Conservation (phyloP, 768 basidiomycete genomes). For the Tulasnella sp. region DNA sequence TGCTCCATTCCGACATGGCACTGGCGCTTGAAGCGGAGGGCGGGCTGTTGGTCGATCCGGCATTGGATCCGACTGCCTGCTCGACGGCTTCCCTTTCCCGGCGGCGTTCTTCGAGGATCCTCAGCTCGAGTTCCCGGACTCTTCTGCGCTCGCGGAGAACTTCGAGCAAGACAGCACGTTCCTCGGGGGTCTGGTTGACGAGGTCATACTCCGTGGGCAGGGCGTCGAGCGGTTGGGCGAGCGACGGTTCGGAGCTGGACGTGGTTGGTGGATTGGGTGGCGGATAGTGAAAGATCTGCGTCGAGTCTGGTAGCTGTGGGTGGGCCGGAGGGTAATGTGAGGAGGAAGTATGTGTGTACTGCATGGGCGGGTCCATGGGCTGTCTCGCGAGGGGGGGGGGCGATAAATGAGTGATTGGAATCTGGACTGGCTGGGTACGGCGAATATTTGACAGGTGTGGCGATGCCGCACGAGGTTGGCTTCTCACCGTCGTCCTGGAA, state of each 20-base stretch:
- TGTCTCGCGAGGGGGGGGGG: slow-evolving; percentile 2
- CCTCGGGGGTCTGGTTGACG: slow-evolving; percentile 14
- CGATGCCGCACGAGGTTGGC: neutral
- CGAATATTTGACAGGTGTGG: slow-evolving; percentile 11
- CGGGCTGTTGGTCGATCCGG: neutral
- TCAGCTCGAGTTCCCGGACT: slow-evolving; percentile 18
- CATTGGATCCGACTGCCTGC: neutral
- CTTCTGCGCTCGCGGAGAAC: slow-evolving; percentile 17
- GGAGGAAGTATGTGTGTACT: neutral
- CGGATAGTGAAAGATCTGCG: neutral
- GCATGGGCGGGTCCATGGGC: slow-evolving; percentile 14
- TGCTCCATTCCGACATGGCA: neutral
- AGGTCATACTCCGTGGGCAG: slow-evolving; percentile 21
- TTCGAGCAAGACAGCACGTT: slow-evolving; percentile 19
- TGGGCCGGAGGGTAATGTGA: neutral
- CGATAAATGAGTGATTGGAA: slow-evolving; percentile 10
- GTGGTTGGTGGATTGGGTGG: neutral
- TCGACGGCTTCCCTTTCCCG: slow-evolving; percentile 4
- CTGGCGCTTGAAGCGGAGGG: neutral
- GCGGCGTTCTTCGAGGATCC: slow-evolving; percentile 14
- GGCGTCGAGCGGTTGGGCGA: neutral
- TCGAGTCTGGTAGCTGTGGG: neutral
- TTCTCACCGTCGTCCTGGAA: neutral
- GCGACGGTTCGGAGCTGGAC: neutral
- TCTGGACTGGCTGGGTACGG: slow-evolving; percentile 1